Evolutionary conservation across 2,329 filamentous ascomycete genomes (phyloP).

Genomic region (Rhynchosporium agropyri): DNA sequence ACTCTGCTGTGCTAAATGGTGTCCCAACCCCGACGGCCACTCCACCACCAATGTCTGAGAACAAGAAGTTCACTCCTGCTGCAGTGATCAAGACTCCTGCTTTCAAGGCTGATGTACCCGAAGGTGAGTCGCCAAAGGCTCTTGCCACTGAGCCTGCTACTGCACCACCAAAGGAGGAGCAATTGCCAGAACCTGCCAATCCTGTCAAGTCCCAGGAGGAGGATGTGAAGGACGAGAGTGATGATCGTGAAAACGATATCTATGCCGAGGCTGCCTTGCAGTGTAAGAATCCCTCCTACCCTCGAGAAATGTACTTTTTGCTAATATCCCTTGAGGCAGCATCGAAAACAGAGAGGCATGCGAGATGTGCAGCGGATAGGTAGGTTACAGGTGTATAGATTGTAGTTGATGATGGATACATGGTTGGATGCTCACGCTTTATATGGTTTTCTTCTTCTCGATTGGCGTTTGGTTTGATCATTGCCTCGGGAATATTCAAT

Average conservation of each 20-base stretch:
- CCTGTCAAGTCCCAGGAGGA: constrained; percentile 66
- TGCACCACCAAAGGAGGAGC: constrained; percentile 64
- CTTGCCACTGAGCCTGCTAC: constrained; percentile 69
- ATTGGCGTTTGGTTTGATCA: constrained; percentile 19
- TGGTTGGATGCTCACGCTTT: constrained; percentile 36
- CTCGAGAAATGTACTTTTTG: constrained; percentile 32
- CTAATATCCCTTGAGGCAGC: constrained; percentile 61
- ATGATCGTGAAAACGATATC: constrained; percentile 84
- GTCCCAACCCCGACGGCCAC: constrained; percentile 71
- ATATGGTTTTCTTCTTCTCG: constrained; percentile 25
- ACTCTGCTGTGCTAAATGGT: constrained; percentile 53
- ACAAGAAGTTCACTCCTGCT: constrained; percentile 44
- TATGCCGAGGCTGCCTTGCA: constrained; percentile 90
- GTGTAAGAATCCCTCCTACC: constrained; percentile 61
- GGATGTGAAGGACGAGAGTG: constrained; percentile 69
- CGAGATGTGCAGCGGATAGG: constrained; percentile 92
- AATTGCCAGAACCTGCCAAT: constrained; percentile 61
- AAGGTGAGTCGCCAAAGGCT: constrained; percentile 78
- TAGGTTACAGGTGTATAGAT: not conserved
- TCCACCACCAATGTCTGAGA: constrained; percentile 58
- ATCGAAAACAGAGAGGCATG: constrained; percentile 97
- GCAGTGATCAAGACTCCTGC: constrained; percentile 62
- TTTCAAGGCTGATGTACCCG: constrained; percentile 76
- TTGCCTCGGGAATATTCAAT: not conserved
- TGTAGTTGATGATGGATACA: constrained; percentile 32